These are phyloP conservation scores for Pseudevernia furfuracea DNA, from an alignment of 495 filamentous ascomycete species.

Conservation along the genomic window DNA sequence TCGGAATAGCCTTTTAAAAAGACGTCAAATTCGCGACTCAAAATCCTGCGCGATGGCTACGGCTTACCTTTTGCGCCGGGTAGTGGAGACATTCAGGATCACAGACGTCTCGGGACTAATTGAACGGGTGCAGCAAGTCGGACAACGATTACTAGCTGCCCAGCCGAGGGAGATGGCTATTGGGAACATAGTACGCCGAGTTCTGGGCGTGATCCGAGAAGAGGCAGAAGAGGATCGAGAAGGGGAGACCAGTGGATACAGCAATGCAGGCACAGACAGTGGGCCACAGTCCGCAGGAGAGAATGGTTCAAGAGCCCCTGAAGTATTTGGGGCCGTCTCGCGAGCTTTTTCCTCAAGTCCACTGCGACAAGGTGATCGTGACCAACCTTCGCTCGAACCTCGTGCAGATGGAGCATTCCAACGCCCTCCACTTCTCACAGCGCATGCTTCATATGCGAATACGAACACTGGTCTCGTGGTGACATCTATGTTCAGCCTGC, in stretches of 20 bases:
- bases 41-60: slow-evolving; percentile 86
- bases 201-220: slow-evolving; percentile 84
- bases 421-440: slow-evolving; percentile 36
- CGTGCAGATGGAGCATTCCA: not conserved
- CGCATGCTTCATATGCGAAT: slow-evolving; percentile 49
- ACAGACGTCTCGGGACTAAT: slow-evolving; percentile 67
- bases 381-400: slow-evolving; percentile 9
- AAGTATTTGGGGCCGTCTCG: slow-evolving; percentile 27
- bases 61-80: slow-evolving; percentile 72
- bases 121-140: slow-evolving; percentile 64
- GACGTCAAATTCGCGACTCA: slow-evolving; percentile 79
- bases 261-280: slow-evolving; percentile 43
- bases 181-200: slow-evolving; percentile 85
- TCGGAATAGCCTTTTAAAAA: slow-evolving; percentile 65
- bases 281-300: slow-evolving; percentile 41
- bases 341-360: slow-evolving; percentile 38
- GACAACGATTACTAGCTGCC: slow-evolving; percentile 64
- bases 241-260: slow-evolving; percentile 48
- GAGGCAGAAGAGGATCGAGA: slow-evolving; percentile 77
- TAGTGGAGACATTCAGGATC: slow-evolving; percentile 60
- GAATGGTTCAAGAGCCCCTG: slow-evolving; percentile 33
- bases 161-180: slow-evolving; percentile 85
- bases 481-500: slow-evolving; percentile 77
- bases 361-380: slow-evolving; percentile 31
- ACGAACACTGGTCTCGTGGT: slow-evolving; percentile 35